Base-by-base conservation (phyloP, 73 alveolate genomes). In the Durusdinium trenchii region DNA sequence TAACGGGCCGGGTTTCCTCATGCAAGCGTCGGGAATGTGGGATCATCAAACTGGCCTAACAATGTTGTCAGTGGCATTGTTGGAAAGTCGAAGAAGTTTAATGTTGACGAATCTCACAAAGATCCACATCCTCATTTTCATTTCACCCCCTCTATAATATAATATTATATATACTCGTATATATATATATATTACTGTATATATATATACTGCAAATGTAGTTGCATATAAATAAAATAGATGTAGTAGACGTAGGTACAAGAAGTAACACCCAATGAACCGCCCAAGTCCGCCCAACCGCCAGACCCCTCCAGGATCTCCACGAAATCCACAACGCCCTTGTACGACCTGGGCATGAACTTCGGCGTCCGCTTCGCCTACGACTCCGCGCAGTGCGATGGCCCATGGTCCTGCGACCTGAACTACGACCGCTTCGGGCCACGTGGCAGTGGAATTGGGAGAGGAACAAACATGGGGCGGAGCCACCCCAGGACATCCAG, bases 341-440 rank as follows among this genome's bases (percentile, higher is more conserved):
- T 91, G 79, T 48, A 14, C 61, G 90, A 91, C n/a, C 76, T 91
- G 98, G 98, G 98, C 51, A 91, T 91, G 98, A 91, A 91, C 45
- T 91, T 91, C 60, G 98, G 98, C 16, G 98, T 69, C 45, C 98
- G 98, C 90, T 91, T 36, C 61, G 81, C 98, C 78, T 91, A 69
- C 45, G 98, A 91, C 50, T 42, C 90, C 10, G 98, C 98, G 26
- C 87, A 69, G 60, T 91, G 98, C 67, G 82, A 51, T n/a, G 98
- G 98, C 7, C 98, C 98, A 0, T 91, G 98, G 98, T 47, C 40
- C 54, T 91, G 98, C 89, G 89, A 91, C 32, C 50, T 91, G 98
- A 91, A 91, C 98, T 91, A 69, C 90, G 86, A 91, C 90, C 67
- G 36, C 79, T 91, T 69, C 50, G 98, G 98, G 98, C 38, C 46